These are phyloP conservation scores for Eucalyptus cloeziana DNA, from an alignment of 345 rosid species.

Conservation along the genomic window DNA sequence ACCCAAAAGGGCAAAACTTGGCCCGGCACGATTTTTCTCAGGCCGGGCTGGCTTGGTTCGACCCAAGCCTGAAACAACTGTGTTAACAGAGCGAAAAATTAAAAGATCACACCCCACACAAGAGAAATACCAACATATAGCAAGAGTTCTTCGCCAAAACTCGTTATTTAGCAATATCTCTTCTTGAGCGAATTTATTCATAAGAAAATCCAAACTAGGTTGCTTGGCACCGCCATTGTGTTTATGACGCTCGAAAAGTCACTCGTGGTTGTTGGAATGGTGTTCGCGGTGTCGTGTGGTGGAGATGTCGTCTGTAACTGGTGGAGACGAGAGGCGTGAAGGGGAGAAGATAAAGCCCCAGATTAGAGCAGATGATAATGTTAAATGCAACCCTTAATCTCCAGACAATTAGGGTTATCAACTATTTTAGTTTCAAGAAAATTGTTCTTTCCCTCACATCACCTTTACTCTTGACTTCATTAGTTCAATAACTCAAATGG, in stretches of 20 bases:
- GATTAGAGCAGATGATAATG: not conserved
- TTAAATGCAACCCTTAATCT: not conserved
- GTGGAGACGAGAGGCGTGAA: not conserved
- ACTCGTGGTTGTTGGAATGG: not conserved
- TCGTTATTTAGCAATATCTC: not conserved
- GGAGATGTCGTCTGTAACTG: not conserved
- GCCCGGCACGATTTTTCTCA: not conserved
- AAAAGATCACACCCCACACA: not conserved
- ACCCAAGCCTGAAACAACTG: not conserved
- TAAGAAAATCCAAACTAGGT: not conserved
- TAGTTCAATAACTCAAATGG: not conserved
- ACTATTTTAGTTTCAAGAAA: not conserved
- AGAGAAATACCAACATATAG: not conserved
- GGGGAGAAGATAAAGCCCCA: not conserved
- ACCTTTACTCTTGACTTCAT: not conserved
- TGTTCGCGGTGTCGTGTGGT: not conserved
- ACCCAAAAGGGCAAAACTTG: not conserved
- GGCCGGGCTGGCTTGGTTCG: not conserved
- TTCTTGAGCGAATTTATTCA: not conserved
- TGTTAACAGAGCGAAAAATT: not conserved
- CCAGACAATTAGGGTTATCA: not conserved
- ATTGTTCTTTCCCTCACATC: not conserved
- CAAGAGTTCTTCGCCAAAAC: not conserved
- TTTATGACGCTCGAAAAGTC: not conserved
- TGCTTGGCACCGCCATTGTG: not conserved